Percentiles rank a stretch among this genome's conserved stretches.
Conservation (phyloP, 352 stramenopile genomes). For the Labyrinthula sp. region DNA sequence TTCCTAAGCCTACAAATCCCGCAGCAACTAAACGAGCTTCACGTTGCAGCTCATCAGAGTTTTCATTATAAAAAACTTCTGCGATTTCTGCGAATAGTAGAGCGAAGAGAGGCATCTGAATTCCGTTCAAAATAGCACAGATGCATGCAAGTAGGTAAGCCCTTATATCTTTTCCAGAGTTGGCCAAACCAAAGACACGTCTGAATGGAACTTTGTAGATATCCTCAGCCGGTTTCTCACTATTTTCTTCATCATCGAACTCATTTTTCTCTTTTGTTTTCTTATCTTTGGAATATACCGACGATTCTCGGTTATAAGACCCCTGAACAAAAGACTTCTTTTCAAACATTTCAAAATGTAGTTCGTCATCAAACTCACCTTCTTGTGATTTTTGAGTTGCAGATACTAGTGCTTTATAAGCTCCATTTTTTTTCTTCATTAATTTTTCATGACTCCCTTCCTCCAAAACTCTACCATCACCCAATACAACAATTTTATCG, state of each 20-base stretch:
- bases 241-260: not conserved
- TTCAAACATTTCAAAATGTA: too few relatives aligned
- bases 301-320: too few relatives aligned
- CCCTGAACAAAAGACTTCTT: too few relatives aligned
- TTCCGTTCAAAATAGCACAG: slow-evolving; percentile 10
- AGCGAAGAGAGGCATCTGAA: slow-evolving; percentile 22
- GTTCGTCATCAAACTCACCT: too few relatives aligned
- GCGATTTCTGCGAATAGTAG: slow-evolving; percentile 22
- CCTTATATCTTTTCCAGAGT: slow-evolving; percentile 1
- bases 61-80: slow-evolving; percentile 25
- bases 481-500: slow-evolving; percentile 77
- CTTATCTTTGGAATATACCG: too few relatives aligned
- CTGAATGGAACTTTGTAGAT: slow-evolving; percentile 22
- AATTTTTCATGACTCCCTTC: slow-evolving; percentile 13
- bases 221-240: slow-evolving; percentile 27
- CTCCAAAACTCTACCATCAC: slow-evolving; percentile 34
- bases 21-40: slow-evolving; percentile 1
- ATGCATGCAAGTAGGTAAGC: slow-evolving; percentile 9
- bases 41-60: slow-evolving; percentile 4
- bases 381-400: slow-evolving; percentile 16
- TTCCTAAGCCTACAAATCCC: slow-evolving; percentile 12
- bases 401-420: slow-evolving; percentile 15
- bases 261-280: slow-evolving; percentile 1
- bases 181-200: slow-evolving; percentile 14
- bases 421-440: not conserved